These are phyloP conservation scores for Cutaneotrichosporon sp. DNA, from an alignment of 1,284 basidiomycete genomes.

Conservation along the genomic window DNA sequence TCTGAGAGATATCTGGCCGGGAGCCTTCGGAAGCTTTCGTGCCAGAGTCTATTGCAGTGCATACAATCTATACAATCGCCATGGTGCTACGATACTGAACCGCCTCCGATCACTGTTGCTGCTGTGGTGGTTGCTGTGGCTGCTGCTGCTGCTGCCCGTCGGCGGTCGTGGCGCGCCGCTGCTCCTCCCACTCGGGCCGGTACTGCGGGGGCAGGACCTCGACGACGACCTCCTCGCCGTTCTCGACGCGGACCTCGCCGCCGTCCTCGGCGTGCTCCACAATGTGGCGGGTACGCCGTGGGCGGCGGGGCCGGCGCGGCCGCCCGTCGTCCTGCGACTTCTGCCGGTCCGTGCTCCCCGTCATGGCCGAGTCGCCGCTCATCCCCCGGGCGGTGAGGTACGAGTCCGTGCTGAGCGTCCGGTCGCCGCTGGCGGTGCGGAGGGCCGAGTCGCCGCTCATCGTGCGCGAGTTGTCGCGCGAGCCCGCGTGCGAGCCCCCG, in stretches of 20 bases:
- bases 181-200: slow-evolving; percentile 6
- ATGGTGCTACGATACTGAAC: too few relatives aligned
- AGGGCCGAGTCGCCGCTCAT: not conserved
- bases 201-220: slow-evolving; percentile 2
- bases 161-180: not conserved
- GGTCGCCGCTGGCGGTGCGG: not conserved
- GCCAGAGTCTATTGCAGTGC: too few relatives aligned
- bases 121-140: too few relatives aligned
- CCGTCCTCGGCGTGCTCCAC: slow-evolving; percentile 5
- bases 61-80: too few relatives aligned
- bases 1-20: too few relatives aligned
- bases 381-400: not conserved
- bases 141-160: too few relatives aligned
- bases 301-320: not conserved
- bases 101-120: too few relatives aligned
- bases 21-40: too few relatives aligned
- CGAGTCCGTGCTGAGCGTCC: not conserved
- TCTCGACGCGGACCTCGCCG: not conserved
- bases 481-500: not conserved
- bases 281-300: not conserved
- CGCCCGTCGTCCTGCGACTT: not conserved
- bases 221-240: slow-evolving; percentile 1
- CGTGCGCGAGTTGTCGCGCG: not conserved
- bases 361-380: not conserved
- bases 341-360: not conserved